These are phyloP conservation scores for Huiozyma naganishii DNA, from an alignment of 805 yeast species.

Conservation along the genomic window DNA sequence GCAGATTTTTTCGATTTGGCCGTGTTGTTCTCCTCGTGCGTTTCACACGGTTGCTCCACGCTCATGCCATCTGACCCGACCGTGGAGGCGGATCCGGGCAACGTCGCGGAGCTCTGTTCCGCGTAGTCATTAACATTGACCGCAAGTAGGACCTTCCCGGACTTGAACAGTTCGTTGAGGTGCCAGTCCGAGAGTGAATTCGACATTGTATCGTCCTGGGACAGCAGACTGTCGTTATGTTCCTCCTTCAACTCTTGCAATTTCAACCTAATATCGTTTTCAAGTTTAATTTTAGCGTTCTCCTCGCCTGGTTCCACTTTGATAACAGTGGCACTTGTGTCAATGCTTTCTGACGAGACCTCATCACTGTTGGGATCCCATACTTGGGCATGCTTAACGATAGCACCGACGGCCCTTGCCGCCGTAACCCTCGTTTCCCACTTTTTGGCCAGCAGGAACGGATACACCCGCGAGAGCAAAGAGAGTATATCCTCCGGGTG, in stretches of 20 bases:
- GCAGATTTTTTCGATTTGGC: conserved; percentile 39
- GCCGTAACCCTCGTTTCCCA: conserved; percentile 98
- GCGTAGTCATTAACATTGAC: conserved; percentile 15
- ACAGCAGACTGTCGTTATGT: conserved; percentile 9
- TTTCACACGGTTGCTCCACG: conserved; percentile 2
- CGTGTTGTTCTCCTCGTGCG: not conserved
- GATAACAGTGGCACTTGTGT: conserved; percentile 24
- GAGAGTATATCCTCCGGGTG: conserved; percentile 90
- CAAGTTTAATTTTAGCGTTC: conserved; percentile 26
- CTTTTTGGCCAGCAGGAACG: conserved; percentile 66
- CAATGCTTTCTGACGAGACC: conserved; percentile 5
- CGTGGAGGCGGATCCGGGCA: not conserved
- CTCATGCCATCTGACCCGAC: not conserved
- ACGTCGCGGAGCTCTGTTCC: conserved; percentile 3
- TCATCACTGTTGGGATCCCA: conserved; percentile 74
- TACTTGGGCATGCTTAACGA: conserved; percentile 59
- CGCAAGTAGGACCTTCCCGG: conserved; percentile 21
- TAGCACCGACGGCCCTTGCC: conserved; percentile 89
- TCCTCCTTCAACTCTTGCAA: conserved; percentile 19
- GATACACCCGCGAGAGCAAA: conserved; percentile 79
- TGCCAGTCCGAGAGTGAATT: conserved; percentile 20
- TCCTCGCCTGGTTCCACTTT: conserved; percentile 8
- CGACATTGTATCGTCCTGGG: conserved; percentile 16
- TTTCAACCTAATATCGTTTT: conserved; percentile 25
- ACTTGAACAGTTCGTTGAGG: conserved; percentile 20